Base-by-base conservation (phyloP, 768 basidiomycete genomes). In the Trichaptum fuscoviolaceum region DNA sequence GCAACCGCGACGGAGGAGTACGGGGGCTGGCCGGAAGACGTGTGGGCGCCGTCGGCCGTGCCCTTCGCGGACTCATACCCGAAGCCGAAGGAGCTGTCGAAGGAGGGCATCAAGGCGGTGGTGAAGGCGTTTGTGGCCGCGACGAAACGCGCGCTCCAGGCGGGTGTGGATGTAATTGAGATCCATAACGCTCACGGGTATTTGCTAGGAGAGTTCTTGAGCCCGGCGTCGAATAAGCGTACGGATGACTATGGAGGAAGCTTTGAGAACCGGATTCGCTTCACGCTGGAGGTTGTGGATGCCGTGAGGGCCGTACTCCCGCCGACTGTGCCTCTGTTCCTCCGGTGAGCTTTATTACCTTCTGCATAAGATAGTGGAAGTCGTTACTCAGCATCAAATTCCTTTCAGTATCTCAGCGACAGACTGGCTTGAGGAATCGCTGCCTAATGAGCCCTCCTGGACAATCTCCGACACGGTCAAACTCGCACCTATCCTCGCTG, bases 201-300 rank as follows among this genome's bases (percentile, higher is more conserved):
- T 72, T 74, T 89, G 20, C 65, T 89, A 5, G 78, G 79, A 67
- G 74, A 76, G 20, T 92, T 92, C 77, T 62, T 85, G 62, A 87
- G 85, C 65, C 90, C 90, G 0, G 73, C 75, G 2, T 77, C 80
- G 67, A 90, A 90, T 78, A 82, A 84, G 68, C 82, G 88, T 23
- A 87, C 83, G 3, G 89, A 90, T 72, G 80, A 84, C 67, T 92
- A 90, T 70, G 89, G 89, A 0, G 90, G 90, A 1, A 84, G 82
- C 69, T 84, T 90, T 67, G 88, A 90, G 75, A 92, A 90, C 71
- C 81, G 91, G 23, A 83, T 78, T 20, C 79, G 90, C 12, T 77
- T 93, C 35, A 79, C 82, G 12, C 73, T 90, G 6, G 85, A 91
- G 71, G 78, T 91, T 59, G 83, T 88, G 15, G 85, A 89, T 62